Evolutionary conservation across 352 stramenopile species (phyloP).

Genomic region (Phytopythium delawarense): DNA sequence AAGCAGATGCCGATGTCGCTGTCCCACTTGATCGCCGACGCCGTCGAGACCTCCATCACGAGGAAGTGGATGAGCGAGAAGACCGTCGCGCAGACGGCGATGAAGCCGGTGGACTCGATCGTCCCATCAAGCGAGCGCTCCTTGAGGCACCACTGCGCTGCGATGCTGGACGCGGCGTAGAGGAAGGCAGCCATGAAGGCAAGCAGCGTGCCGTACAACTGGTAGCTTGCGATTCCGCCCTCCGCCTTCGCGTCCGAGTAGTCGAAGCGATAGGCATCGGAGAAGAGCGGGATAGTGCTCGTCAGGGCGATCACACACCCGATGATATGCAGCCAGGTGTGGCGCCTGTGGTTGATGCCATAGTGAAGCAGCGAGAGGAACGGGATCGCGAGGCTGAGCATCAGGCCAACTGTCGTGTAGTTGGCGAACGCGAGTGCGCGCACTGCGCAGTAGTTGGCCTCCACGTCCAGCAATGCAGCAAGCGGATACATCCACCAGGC

Average conservation of each 20-base stretch:
- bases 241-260: neutral
- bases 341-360: constrained; percentile 17
- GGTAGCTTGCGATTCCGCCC: constrained; percentile 10
- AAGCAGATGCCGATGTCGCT: constrained; percentile 21
- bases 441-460: constrained; percentile 35
- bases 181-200: constrained; percentile 26
- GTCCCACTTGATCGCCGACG: constrained; percentile 25
- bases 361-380: constrained; percentile 35
- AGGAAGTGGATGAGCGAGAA: constrained; percentile 27
- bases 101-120: constrained; percentile 29
- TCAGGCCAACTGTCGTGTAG: constrained; percentile 27
- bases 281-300: constrained; percentile 23
- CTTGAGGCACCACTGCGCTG: constrained; percentile 34
- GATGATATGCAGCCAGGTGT: constrained; percentile 23
- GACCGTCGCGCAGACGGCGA: constrained; percentile 23
- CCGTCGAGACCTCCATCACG: constrained; percentile 17
- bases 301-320: constrained; percentile 20
- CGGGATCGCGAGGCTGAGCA: constrained; percentile 43
- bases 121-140: constrained; percentile 13
- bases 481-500: constrained; percentile 40
- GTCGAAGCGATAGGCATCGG: constrained; percentile 16
- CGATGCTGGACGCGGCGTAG: constrained; percentile 34
- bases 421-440: constrained; percentile 27
- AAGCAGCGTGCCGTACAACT: constrained; percentile 31
- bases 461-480: constrained; percentile 33